Evolutionary conservation across 768 basidiomycete species (phyloP).

Genomic region (Lentinula aciculospora): DNA sequence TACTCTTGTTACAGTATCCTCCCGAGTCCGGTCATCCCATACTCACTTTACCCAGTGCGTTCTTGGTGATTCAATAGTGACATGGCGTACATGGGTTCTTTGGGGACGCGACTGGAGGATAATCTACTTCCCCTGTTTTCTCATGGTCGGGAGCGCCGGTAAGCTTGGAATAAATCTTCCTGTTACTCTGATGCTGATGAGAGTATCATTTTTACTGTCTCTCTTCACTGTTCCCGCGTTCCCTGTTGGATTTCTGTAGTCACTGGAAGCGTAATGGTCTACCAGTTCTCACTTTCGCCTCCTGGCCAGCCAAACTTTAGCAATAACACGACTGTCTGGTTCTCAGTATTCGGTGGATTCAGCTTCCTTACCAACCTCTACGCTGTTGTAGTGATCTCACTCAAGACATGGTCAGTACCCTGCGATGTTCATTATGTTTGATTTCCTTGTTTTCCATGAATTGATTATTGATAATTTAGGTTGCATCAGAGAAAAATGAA

Average conservation of each 20-base stretch:
- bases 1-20: background rate
- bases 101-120: slow-evolving; percentile 1
- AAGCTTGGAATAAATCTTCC: background rate
- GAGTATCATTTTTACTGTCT: background rate
- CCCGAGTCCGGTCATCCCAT: background rate
- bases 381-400: background rate
- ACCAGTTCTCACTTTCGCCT: background rate
- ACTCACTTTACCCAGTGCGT: background rate
- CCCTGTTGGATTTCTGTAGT: background rate
- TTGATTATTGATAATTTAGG: background rate
- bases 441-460: background rate
- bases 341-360: background rate
- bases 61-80: slow-evolving; percentile 6
- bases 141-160: background rate
- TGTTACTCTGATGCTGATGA: background rate
- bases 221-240: background rate
- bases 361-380: background rate
- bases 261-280: background rate
- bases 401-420: background rate
- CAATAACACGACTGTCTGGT: background rate
- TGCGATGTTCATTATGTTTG: background rate
- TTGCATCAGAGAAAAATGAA: background rate
- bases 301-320: background rate
- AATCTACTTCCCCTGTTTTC: background rate
- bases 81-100: slow-evolving; percentile 8